These are phyloP conservation scores for Chaetothyriales sp. DNA, from an alignment of 2,329 filamentous ascomycete species.

Conservation along the genomic window DNA sequence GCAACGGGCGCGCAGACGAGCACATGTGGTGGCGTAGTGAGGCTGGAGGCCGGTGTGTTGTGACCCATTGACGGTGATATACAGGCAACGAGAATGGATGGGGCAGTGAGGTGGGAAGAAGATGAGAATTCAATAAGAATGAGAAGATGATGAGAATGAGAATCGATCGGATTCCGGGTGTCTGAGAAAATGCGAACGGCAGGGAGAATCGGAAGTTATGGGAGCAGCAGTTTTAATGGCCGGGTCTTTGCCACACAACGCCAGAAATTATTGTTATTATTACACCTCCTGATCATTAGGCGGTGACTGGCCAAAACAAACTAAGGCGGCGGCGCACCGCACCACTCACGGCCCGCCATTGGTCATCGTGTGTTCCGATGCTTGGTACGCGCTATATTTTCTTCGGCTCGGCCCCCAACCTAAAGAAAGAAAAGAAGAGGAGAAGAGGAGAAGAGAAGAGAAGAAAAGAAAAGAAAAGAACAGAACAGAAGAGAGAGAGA, in stretches of 20 bases:
- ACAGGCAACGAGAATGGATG: background rate
- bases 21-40: conserved; percentile 1
- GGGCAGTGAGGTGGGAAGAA: background rate
- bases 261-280: background rate
- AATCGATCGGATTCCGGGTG: background rate
- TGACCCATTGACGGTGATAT: conserved; percentile 17
- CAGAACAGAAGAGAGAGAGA: background rate
- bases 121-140: background rate
- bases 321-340: too few relatives aligned
- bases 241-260: background rate
- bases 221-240: background rate
- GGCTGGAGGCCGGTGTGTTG: conserved; percentile 7
- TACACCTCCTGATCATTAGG: background rate
- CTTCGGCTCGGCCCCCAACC: background rate
- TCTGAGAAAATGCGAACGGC: background rate
- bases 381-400: background rate
- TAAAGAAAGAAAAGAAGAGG: background rate
- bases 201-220: background rate
- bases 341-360: background rate
- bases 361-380: background rate
- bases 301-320: background rate
- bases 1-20: background rate
- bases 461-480: background rate
- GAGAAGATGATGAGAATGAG: background rate
- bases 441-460: background rate